Percentiles rank a stretch among this genome's conserved stretches.
Conservation (phyloP, 208 protist species). For the Crithidia expoeki region DNA sequence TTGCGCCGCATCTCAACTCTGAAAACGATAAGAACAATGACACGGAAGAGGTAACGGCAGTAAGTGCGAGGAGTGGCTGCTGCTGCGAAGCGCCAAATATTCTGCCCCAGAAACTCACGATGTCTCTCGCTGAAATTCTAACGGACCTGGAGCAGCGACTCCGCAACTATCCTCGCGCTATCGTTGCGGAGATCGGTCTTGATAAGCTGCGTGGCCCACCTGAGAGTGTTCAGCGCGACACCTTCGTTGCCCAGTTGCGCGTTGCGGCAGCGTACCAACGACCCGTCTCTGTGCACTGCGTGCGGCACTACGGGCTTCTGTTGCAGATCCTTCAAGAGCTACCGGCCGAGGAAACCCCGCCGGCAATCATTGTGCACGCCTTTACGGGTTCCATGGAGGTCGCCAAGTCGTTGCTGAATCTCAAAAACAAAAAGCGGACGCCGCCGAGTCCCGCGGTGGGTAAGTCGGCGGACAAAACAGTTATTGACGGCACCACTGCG, state of each 20-base stretch:
- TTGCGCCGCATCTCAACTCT: conserved; percentile 28
- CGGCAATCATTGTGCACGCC: conserved; percentile 79
- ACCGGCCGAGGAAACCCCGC: conserved; percentile 53
- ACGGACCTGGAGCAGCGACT: conserved; percentile 47
- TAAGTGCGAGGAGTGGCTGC: not conserved
- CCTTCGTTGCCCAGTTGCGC: conserved; percentile 64
- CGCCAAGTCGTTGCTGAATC: conserved; percentile 59
- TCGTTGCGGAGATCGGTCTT: conserved; percentile 87
- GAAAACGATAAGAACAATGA: not conserved
- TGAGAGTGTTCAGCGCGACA: conserved; percentile 37
- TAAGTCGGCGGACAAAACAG: not conserved
- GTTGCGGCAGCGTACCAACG: conserved; percentile 62
- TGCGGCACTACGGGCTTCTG: conserved; percentile 72
- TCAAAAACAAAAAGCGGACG: conserved; percentile 54
- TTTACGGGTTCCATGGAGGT: conserved; percentile 81
- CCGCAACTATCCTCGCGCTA: conserved; percentile 41
- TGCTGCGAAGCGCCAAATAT: not conserved
- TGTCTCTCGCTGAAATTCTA: conserved; percentile 34
- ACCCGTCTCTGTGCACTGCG: conserved; percentile 83
- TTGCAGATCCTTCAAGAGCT: conserved; percentile 50
- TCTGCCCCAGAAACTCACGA: not conserved
- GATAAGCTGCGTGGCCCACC: conserved; percentile 77
- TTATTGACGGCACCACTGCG: too few relatives aligned
- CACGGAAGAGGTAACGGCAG: not conserved
- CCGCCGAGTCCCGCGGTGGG: not conserved